Base-by-base conservation (phyloP, 352 stramenopile species). In the Blastocystis sp. region DNA sequence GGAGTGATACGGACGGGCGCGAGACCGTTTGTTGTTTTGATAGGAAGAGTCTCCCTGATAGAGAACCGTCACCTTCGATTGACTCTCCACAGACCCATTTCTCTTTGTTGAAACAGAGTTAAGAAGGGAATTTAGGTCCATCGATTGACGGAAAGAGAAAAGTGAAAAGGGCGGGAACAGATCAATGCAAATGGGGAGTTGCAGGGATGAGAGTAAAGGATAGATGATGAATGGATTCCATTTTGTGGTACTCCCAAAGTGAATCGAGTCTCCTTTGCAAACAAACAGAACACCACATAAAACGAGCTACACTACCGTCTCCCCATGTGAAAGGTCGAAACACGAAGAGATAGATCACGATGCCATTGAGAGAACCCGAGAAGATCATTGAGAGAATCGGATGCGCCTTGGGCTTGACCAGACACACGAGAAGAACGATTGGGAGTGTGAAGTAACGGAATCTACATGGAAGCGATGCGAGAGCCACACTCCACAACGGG, bases 311-410 rank as follows among this genome's bases (percentile, higher is more conserved):
- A 0, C 90, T 90, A 49, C 91, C 92, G 78, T 94, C 91, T 8
- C 90, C 90, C 92, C 92, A 94, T 29, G 36, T 69, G 76, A 92
- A 94, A 0, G 92, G 90, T 11, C 87, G 88, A 65, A 89, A 89
- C 11, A 94, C 48, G 78, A 92, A 94, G 4, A 93, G 79, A 87
- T 92, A 92, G 73, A 93, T 44, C 48, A 91, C 94, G 36, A 87
- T 57, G 14, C 85, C 77, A 78, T 94, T 94, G 14, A 93, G 87
- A 27, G 88, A 40, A n/a, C 87, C 87, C 69, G 91, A 94, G 4
- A 44, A 87, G n/a, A 85, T 64, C 27, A 88, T 64, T 3, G 91
- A 54, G 21, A 76, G 9, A 57, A 76, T 76, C 0, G 64, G 64
- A 57, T 76, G 64, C 27, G 64, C 53, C 18, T 36, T 54, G 1